A percentile compares a stretch with the other conserved stretches of the same genome.
Evolutionary conservation across 805 yeast genomes (phyloP).

Genomic region (Ogataea naganishii): DNA sequence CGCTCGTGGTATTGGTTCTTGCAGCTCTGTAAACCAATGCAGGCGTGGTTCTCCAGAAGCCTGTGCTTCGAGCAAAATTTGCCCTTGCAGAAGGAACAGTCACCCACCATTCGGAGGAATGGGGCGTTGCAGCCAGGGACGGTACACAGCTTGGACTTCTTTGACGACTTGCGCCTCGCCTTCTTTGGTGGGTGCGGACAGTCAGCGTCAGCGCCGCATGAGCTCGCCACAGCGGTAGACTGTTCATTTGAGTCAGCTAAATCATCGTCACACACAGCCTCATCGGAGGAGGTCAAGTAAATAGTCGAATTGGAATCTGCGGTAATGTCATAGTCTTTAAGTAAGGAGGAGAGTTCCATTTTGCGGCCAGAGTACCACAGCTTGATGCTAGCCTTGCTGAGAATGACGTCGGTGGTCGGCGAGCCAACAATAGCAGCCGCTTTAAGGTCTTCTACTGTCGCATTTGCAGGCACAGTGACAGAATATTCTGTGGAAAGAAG

Average conservation of each 20-base stretch:
- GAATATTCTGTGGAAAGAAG: constrained; percentile 18
- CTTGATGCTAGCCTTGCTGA: constrained; percentile 10
- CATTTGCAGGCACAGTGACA: constrained; percentile 41
- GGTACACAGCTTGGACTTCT: constrained; percentile 38
- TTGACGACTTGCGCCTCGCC: constrained; percentile 24
- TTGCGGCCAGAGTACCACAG: constrained; percentile 25
- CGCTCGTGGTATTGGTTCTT: constrained; percentile 77
- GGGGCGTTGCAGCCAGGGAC: constrained; percentile 53
- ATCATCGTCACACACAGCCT: constrained; percentile 1
- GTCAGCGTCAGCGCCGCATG: constrained; percentile 2
- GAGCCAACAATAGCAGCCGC: constrained; percentile 35
- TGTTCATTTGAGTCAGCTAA: constrained; percentile 12
- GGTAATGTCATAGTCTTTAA: constrained; percentile 20
- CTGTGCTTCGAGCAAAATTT: constrained; percentile 84
- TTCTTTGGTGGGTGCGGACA: constrained; percentile 8
- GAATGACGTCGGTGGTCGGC: constrained; percentile 10
- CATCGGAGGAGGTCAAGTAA: constrained; percentile 19
- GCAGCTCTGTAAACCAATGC: constrained; percentile 70
- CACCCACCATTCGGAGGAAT: constrained; percentile 67
- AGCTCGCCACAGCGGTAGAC: constrained; percentile 5
- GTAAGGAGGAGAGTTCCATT: constrained; percentile 17
- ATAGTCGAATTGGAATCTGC: constrained; percentile 18
- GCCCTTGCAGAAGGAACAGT: constrained; percentile 77
- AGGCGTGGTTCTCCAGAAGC: constrained; percentile 73
- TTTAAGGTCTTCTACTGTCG: constrained; percentile 43